Conservation (phyloP, 805 yeast species). For the Candida boleticola region DNA sequence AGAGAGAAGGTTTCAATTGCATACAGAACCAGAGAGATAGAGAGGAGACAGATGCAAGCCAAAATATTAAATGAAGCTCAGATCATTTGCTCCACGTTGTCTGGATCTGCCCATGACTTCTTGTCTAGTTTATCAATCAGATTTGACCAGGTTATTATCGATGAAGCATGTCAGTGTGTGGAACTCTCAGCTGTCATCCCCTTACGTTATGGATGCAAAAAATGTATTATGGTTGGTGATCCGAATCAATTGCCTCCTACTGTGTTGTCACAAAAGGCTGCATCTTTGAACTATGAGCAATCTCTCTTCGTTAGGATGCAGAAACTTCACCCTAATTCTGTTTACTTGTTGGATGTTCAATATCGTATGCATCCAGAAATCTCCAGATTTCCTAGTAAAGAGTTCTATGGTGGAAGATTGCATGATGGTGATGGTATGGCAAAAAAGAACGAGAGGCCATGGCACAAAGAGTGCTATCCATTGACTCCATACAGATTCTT, state of each 20-base stretch:
- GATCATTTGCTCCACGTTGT: slow-evolving; percentile 85
- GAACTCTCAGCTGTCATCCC: slow-evolving; percentile 92
- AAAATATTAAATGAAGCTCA: slow-evolving; percentile 72
- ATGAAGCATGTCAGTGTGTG: slow-evolving; percentile 97
- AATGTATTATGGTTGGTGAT: slow-evolving; percentile 97
- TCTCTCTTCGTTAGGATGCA: slow-evolving; percentile 94
- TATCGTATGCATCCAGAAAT: slow-evolving; percentile 98
- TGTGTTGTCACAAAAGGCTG: slow-evolving; percentile 85
- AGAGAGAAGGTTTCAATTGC: slow-evolving; percentile 71
- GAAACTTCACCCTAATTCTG: slow-evolving; percentile 54
- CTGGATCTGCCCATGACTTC: slow-evolving; percentile 92
- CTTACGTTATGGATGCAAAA: slow-evolving; percentile 81
- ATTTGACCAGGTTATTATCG: slow-evolving; percentile 89
- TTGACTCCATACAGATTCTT: slow-evolving; percentile 80
- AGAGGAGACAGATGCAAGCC: slow-evolving; percentile 71
- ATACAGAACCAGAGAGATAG: slow-evolving; percentile 72
- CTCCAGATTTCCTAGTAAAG: slow-evolving; percentile 78
- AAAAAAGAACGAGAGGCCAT: slow-evolving; percentile 55
- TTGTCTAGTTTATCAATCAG: slow-evolving; percentile 69
- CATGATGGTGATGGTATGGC: slow-evolving; percentile 79
- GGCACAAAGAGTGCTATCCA: slow-evolving; percentile 58
- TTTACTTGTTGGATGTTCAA: slow-evolving; percentile 80
- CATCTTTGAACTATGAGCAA: slow-evolving; percentile 78
- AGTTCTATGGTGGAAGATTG: slow-evolving; percentile 73
- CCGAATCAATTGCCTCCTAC: slow-evolving; percentile 98